Conservation (phyloP, 345 rosid genomes). For the Anacardium occidentale region DNA sequence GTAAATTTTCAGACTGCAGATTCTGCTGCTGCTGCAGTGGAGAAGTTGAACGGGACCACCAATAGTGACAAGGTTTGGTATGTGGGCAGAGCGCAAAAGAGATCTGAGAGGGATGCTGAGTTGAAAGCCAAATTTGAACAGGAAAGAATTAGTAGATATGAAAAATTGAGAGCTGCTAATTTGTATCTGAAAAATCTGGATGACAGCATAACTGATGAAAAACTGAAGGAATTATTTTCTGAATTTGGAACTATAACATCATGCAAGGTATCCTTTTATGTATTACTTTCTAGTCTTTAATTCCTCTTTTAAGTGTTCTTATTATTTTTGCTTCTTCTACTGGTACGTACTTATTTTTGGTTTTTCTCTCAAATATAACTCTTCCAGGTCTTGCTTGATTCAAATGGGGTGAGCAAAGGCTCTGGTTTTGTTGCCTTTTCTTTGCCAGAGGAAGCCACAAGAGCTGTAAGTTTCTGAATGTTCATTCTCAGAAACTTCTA, state of each 20-base stretch:
- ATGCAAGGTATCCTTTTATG: constrained; percentile 45
- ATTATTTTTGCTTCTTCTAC: background rate
- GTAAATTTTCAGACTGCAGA: constrained; percentile 67
- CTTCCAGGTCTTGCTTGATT: constrained; percentile 53
- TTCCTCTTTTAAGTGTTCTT: background rate
- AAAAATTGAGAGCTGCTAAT: constrained; percentile 60
- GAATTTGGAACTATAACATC: constrained; percentile 64
- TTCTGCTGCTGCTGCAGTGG: constrained; percentile 54
- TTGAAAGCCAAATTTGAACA: constrained; percentile 60
- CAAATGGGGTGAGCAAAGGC: constrained; percentile 60
- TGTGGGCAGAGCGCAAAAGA: constrained; percentile 75
- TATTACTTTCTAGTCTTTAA: background rate
- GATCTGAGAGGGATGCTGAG: constrained; percentile 63
- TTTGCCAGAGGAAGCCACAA: constrained; percentile 62
- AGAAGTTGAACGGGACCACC: constrained; percentile 51
- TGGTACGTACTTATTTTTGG: background rate
- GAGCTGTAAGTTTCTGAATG: constrained; percentile 46
- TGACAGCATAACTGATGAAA: constrained; percentile 55
- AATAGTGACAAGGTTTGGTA: constrained; percentile 53
- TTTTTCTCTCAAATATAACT: background rate
- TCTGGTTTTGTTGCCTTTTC: constrained; percentile 77
- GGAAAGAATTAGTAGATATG: constrained; percentile 48
- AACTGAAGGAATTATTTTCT: constrained; percentile 59
- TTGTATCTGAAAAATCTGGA: constrained; percentile 69
- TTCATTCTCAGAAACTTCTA: background rate